Evolutionary conservation across 2,329 filamentous ascomycete genomes (phyloP), one percentile per base, ranked within the genome.

Genomic region (Phyllosticta citrichinensis): DNA sequence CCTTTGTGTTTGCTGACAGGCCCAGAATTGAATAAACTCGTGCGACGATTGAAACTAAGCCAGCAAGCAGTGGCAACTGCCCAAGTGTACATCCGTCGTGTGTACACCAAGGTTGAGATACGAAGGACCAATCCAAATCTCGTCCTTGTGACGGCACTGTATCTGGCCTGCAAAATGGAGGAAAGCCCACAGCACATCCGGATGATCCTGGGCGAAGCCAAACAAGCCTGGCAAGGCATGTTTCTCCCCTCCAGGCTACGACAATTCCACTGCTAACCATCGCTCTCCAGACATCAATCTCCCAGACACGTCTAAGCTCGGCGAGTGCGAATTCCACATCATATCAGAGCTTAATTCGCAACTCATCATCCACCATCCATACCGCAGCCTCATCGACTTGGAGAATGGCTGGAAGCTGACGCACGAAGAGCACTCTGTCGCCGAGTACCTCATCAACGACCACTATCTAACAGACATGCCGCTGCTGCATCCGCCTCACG

Each of bases 121-220:
- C 87, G 93, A 62, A 86, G 87, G 64, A 96, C 92, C 55, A 99
- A 97, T 68, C 91, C 93, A 3, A 96, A 96, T 71, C 85, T 97
- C 40, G 85, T 97, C 62, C 83, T 96, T 65, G 87, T 91, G n/a
- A 97, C 94, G 1, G 89, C 93, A 5, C 82, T 97, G 63, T 99
- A 99, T 73, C 80, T 99, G 40, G 92, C 94, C 20, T 96, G 91
- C 78, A 99, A 99, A 76, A 96, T 96, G 85, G 94, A 99, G 74
- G 94, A 99, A 74, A 92, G 87, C 57, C 94, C 94, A 2, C 93
- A 97, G 73, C 94, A 99, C 73, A 97, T 99, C 68, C 85, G 94
- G 30, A 83, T 96, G 65, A 87, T 99, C 62, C 87, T 94, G 11
- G 87, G 85, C 55, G 94, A 99, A 73, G 91, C 92, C 3, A 86